Evolutionary conservation across 805 yeast species (phyloP).

Genomic region (Yamadazyma laniorum): DNA sequence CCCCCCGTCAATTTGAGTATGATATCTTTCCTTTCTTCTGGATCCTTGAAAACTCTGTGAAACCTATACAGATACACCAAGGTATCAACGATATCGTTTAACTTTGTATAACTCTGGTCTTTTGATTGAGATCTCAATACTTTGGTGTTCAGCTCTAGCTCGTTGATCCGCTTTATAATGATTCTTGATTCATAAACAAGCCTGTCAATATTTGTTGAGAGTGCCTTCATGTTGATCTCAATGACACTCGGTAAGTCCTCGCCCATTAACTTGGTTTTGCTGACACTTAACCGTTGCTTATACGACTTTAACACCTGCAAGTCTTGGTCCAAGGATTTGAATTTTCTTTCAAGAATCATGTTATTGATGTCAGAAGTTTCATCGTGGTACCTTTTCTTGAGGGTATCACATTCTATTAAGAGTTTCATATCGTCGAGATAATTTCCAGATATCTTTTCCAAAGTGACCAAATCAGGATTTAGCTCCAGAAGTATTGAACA

Average conservation of each 20-base stretch:
- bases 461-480: slow-evolving; percentile 19
- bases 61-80: slow-evolving; percentile 32
- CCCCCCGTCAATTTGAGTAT: slow-evolving; percentile 28
- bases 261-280: slow-evolving; percentile 24
- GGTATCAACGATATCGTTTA: slow-evolving; percentile 23
- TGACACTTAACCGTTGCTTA: slow-evolving; percentile 24
- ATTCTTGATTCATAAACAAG: slow-evolving; percentile 41
- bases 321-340: slow-evolving; percentile 30
- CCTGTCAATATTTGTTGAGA: slow-evolving; percentile 36
- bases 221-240: slow-evolving; percentile 26
- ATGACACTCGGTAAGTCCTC: slow-evolving; percentile 30
- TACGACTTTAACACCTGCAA: slow-evolving; percentile 27
- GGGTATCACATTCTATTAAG: slow-evolving; percentile 21
- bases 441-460: slow-evolving; percentile 8
- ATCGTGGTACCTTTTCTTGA: slow-evolving; percentile 14
- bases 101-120: slow-evolving; percentile 25
- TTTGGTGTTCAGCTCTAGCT: slow-evolving; percentile 34
- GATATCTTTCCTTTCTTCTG: slow-evolving; percentile 26
- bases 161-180: slow-evolving; percentile 39
- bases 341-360: slow-evolving; percentile 17
- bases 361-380: slow-evolving; percentile 13
- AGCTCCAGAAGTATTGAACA: slow-evolving; percentile 8
- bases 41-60: slow-evolving; percentile 27
- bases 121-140: slow-evolving; percentile 27
- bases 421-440: slow-evolving; percentile 11